phyloP scores from a whole-genome alignment of 2,329 filamentous ascomycete species.

The Exophiala viscosa region DNA sequence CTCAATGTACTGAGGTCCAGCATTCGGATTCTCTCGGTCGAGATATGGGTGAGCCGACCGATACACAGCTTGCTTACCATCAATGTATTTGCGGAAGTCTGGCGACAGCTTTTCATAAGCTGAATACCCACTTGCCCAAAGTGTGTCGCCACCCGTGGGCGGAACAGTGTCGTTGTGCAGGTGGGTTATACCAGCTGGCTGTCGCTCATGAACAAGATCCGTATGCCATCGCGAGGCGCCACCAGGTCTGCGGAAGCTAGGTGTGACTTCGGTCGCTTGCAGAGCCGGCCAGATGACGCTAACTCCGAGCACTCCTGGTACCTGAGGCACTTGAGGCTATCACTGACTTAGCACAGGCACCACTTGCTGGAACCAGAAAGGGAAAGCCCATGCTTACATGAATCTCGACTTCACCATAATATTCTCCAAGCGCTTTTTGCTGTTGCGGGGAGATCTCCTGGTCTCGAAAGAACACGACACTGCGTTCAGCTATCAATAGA shows the following conservation, averaged over 20 bases:
- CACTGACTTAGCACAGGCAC: slow-evolving; percentile 53
- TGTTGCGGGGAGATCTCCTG: slow-evolving; percentile 46
- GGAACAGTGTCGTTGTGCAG: slow-evolving; percentile 50
- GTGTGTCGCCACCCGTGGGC: slow-evolving; percentile 45
- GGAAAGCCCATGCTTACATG: slow-evolving; percentile 41
- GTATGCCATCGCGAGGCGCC: slow-evolving; percentile 53
- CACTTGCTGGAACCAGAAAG: slow-evolving; percentile 43
- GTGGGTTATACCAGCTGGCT: slow-evolving; percentile 53
- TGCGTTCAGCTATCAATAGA: slow-evolving; percentile 43
- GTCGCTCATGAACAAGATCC: slow-evolving; percentile 54
- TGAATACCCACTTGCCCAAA: slow-evolving; percentile 52
- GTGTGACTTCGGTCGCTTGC: slow-evolving; percentile 56
- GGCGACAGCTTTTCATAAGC: slow-evolving; percentile 55
- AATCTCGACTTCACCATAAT: slow-evolving; percentile 44
- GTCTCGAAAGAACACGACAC: slow-evolving; percentile 50
- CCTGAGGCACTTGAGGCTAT: slow-evolving; percentile 57
- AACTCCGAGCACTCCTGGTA: slow-evolving; percentile 46
- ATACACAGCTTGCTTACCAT: slow-evolving; percentile 33
- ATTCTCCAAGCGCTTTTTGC: slow-evolving; percentile 29
- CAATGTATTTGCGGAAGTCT: slow-evolving; percentile 30
- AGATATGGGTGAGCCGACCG: slow-evolving; percentile 48
- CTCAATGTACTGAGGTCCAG: slow-evolving; percentile 45
- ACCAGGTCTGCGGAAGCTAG: slow-evolving; percentile 61
- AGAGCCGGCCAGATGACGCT: slow-evolving; percentile 57
- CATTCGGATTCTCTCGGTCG: slow-evolving; percentile 52